Evolutionary conservation across 2,329 filamentous ascomycete genomes (phyloP).

Genomic region (Alternaria tenuissima): DNA sequence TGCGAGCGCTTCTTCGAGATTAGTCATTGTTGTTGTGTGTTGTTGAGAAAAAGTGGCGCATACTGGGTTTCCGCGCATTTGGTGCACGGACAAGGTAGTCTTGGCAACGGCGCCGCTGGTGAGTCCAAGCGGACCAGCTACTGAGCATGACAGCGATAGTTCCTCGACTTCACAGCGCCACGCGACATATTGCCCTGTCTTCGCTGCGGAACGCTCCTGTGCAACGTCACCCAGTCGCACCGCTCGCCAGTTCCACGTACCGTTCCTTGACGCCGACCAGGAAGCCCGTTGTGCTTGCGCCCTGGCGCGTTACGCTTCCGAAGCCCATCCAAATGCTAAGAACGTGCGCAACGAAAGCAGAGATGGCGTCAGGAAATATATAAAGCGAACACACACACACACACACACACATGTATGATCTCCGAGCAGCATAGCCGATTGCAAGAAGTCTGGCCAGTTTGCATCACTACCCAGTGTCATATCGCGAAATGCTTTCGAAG

Average conservation of each 20-base stretch:
- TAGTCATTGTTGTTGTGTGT: too few species aligned
- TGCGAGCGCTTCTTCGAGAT: too few species aligned
- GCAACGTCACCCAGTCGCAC: background rate
- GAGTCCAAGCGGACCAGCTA: constrained; percentile 10
- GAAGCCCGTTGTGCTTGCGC: constrained; percentile 2
- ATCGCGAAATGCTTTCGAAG: constrained; percentile 10
- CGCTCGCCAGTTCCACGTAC: background rate
- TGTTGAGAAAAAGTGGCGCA: too few species aligned
- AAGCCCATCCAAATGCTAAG: constrained; percentile 2
- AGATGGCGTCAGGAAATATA: background rate
- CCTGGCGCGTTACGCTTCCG: background rate
- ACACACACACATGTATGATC: too few species aligned
- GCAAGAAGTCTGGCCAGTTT: constrained; percentile 5
- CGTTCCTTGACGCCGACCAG: constrained; percentile 4
- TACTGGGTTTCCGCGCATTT: too few species aligned
- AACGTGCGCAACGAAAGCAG: constrained; percentile 7
- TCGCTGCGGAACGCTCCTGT: background rate
- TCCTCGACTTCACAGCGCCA: constrained; percentile 3
- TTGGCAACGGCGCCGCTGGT: constrained; percentile 9
- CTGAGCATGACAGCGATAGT: constrained; percentile 2
- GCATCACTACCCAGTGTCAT: constrained; percentile 4
- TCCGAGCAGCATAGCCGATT: background rate
- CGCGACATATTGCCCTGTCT: constrained; percentile 5
- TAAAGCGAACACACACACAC: constrained; percentile 3
- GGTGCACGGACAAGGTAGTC: too few species aligned